Base-by-base conservation (phyloP, 2,329 filamentous ascomycete species). In the Verticillium nubilum region DNA sequence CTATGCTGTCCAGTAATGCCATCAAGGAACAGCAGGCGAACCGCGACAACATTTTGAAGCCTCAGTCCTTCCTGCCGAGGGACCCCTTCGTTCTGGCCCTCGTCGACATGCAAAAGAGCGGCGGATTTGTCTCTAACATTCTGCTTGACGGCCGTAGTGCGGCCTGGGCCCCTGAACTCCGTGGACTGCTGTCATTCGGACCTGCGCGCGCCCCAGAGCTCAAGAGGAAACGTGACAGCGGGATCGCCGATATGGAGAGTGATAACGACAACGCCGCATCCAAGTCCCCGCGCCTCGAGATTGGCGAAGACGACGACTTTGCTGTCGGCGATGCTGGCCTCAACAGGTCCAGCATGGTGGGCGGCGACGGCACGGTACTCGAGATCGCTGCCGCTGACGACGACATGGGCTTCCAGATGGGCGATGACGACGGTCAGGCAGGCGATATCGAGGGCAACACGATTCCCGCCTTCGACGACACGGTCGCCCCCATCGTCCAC, bases 151-250 rank as follows among this genome's bases (percentile, higher is more conserved):
- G 88, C 37, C 86, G 90, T 63, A 88, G 87, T 66, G 83, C 85
- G 65, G 86, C 85, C 50, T 97, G 92, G 93, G 94, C 94, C 3
- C 94, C 94, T 1, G 95, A 99, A 75, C 82, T 99, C 23, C 88
- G 91, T 61, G 92, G 90, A n/a, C 86, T 99, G 67, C 79, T 98
- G n/a, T 96, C 92, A 1, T 80, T 97, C 50, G 91, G 96, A 64
- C 83, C 96, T 17, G 87, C 88, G 62, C 86, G 86, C 60, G 83
- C 88, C 50, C 89, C 87, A 60, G 92, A 96, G 62, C 82, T 94
- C 59, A 99, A 98, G 52, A 86, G 95, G 61, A 99, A 99, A 82
- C 88, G 95, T 28, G 92, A 97, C 69, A 92, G 89, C 67, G 92
- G 90, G 26, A 86, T 95, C 64, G 90, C 89, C 52, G 92, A 94